phyloP scores from a whole-genome alignment of 176 grass and related monocot genomes.

The Miscanthus lutarioriparius region DNA sequence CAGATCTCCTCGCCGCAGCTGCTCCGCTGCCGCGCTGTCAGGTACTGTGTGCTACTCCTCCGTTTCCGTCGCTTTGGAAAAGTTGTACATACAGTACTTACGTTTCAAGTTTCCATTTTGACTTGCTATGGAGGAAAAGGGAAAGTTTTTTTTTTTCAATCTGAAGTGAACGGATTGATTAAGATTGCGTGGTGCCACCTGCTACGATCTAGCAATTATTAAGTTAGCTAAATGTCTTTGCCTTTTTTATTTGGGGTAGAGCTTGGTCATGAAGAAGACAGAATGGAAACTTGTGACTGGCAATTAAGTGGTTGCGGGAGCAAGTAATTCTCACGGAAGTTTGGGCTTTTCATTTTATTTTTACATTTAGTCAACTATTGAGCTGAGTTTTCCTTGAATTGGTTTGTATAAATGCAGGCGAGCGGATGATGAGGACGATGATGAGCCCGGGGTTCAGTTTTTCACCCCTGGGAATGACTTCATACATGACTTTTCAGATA shows the following conservation, averaged over 20 bases:
- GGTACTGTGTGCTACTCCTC: slow-evolving; percentile 47
- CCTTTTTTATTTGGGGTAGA: slow-evolving; percentile 21
- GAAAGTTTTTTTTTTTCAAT: not conserved
- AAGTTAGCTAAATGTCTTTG: slow-evolving; percentile 1
- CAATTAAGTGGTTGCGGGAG: not conserved
- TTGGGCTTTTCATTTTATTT: slow-evolving; percentile 13
- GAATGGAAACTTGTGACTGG: slow-evolving; percentile 3
- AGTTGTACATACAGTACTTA: not conserved
- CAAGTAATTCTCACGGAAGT: slow-evolving; percentile 12
- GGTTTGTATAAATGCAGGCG: slow-evolving; percentile 42
- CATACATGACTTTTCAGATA: slow-evolving; percentile 71
- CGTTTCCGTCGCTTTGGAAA: slow-evolving; percentile 8
- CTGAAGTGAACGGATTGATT: not conserved
- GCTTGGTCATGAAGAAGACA: slow-evolving; percentile 4
- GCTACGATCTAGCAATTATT: slow-evolving; percentile 3
- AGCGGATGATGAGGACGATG: slow-evolving; percentile 45
- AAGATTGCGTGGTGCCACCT: slow-evolving; percentile 23
- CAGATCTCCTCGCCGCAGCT: slow-evolving; percentile 65
- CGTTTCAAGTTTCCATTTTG: slow-evolving; percentile 24
- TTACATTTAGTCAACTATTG: slow-evolving; percentile 17
- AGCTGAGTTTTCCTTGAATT: slow-evolving; percentile 18
- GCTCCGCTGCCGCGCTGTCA: slow-evolving; percentile 44
- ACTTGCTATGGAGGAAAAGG: slow-evolving; percentile 49
- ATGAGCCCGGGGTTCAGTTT: slow-evolving; percentile 59
- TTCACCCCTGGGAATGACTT: slow-evolving; percentile 58